A percentile compares a stretch with the other conserved stretches of the same genome.
Evolutionary conservation across 805 yeast species (phyloP).

Genomic region (Lipomyces mesembrius): DNA sequence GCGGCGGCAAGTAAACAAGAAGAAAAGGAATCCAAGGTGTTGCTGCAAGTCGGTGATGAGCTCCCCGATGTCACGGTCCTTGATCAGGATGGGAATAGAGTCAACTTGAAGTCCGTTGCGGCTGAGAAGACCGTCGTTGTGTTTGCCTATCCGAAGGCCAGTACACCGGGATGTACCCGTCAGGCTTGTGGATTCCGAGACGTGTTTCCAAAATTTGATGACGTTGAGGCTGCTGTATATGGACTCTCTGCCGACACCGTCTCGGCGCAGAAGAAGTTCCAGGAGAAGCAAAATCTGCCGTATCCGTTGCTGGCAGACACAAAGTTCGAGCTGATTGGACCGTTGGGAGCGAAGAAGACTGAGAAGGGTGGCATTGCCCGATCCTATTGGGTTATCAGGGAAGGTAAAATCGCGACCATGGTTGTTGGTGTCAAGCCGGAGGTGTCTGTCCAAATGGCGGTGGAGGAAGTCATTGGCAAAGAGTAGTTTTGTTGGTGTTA

Average conservation of each 20-base stretch:
- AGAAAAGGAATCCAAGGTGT: conserved; percentile 36
- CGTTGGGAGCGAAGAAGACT: conserved; percentile 80
- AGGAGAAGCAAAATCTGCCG: conserved; percentile 71
- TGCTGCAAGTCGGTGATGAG: conserved; percentile 42
- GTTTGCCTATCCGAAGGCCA: conserved; percentile 83
- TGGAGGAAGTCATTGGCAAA: conserved; percentile 31
- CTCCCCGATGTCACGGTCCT: conserved; percentile 67
- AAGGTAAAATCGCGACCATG: conserved; percentile 67
- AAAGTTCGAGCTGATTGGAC: conserved; percentile 63
- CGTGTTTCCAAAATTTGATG: conserved; percentile 58
- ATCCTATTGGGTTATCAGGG: conserved; percentile 88
- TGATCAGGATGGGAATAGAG: conserved; percentile 72
- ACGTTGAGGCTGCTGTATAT: conserved; percentile 61
- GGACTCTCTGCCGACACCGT: conserved; percentile 88
- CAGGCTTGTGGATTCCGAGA: conserved; percentile 90
- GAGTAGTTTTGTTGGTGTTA: not conserved
- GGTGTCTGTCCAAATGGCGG: conserved; percentile 43
- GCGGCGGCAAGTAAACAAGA: conserved; percentile 36
- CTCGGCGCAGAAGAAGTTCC: conserved; percentile 75
- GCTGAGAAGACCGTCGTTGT: conserved; percentile 25
- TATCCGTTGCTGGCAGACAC: conserved; percentile 82
- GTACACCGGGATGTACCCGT: conserved; percentile 95
- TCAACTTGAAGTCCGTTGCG: conserved; percentile 51
- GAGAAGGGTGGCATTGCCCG: conserved; percentile 82
- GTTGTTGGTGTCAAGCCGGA: conserved; percentile 57